Evolutionary conservation across 2,329 filamentous ascomycete species (phyloP), one percentile per base, ranked within the genome.

Genomic region (Trichoderma brevicompactum): DNA sequence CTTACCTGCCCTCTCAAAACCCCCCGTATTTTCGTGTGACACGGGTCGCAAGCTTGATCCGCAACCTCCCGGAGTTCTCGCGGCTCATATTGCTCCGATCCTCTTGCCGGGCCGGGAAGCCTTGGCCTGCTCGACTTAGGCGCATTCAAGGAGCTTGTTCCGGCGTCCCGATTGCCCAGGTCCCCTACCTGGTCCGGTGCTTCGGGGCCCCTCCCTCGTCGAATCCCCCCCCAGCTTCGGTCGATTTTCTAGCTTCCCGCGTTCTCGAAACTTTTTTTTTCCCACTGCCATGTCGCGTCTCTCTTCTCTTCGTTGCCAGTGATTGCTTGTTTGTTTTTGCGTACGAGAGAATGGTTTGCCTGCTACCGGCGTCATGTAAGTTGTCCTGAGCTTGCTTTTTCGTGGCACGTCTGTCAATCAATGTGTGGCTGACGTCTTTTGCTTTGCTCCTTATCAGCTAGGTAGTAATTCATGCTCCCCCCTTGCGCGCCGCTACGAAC

Each of bases 281-380:
- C 15, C 8, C 15, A 41, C 23, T 65, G 54, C 50, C 41, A 67
- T 67, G 65, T 65, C 55, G 65, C 62, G 61, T 50, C 17, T 43
- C 36, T 61, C 10, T 40, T 50, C 41, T 49, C 19, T 15, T 15
- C 34, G 50, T 54, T 52, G 12, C 41, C 43, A 61, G 36, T 65
- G 46, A 59, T 36, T 59, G 34, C 17, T 60, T 55, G 23, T 54
- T 63, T 53, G 46, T 23, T 34, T 41, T 38, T 40, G 52, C 52
- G 36, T 55, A 38, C 49, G 53, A 49, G 54, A 67, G 61, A 65
- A 67, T 67, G 65, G 41, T 67, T 54, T 43, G 54, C 44, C 62
- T 50, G 65, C 56, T 65, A 19, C 43, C 65, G 38, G 55, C 55
- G 55, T 49, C 62, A 46, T 38, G 65, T 67, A 65, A 67, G 65